phyloP scores from a whole-genome alignment of 2,329 filamentous ascomycete genomes.

The Coniella vitis region DNA sequence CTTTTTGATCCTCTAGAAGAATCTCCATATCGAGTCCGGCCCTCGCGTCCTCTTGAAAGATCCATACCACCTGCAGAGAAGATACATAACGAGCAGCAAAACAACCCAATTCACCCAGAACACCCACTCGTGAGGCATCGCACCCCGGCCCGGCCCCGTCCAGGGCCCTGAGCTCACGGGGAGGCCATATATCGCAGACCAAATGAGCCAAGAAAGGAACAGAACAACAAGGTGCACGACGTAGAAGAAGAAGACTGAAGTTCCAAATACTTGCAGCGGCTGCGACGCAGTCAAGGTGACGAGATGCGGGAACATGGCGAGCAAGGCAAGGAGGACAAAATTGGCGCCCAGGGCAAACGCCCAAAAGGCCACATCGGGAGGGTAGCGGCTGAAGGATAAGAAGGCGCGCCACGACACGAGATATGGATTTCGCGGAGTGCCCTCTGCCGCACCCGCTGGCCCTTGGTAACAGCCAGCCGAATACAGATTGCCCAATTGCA shows the following conservation, averaged over 20 bases:
- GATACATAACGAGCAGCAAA: conserved; percentile 33
- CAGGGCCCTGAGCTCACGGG: conserved; percentile 12
- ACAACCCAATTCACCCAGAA: conserved; percentile 32
- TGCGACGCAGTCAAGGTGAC: conserved; percentile 33
- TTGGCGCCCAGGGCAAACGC: conserved; percentile 33
- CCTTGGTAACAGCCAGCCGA: conserved; percentile 36
- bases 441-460: conserved; percentile 25
- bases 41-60: conserved; percentile 35
- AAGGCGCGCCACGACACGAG: conserved; percentile 34
- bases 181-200: conserved; percentile 7
- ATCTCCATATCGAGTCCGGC: conserved; percentile 38
- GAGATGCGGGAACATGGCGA: conserved; percentile 32
- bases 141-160: conserved; percentile 29
- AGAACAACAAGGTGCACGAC: conserved; percentile 31
- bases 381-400: conserved; percentile 41
- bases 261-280: conserved; percentile 36
- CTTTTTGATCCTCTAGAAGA: too few relatives aligned
- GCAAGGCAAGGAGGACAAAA: conserved; percentile 32
- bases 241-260: conserved; percentile 41
- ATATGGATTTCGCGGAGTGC: conserved; percentile 32
- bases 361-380: conserved; percentile 40
- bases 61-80: conserved; percentile 34
- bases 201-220: conserved; percentile 21
- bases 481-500: conserved; percentile 34
- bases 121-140: conserved; percentile 30